Percentiles rank a stretch among this genome's conserved stretches.
phyloP scores from a whole-genome alignment of 139 green algal genomes.

The Pseudopediastrum boryanum region DNA sequence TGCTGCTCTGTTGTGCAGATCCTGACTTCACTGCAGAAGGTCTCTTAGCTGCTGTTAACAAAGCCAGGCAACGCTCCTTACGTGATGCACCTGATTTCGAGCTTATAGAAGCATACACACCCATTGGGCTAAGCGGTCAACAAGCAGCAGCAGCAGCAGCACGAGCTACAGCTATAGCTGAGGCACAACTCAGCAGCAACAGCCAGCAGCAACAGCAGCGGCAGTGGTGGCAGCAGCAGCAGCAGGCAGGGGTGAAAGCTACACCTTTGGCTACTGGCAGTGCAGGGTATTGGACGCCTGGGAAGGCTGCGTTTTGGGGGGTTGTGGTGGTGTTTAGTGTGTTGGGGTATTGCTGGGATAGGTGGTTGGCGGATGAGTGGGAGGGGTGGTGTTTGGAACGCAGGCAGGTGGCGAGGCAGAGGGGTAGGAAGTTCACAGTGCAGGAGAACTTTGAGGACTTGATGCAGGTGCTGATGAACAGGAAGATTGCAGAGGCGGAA shows the following conservation, averaged over 20 bases:
- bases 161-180: constrained; percentile 23
- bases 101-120: constrained; percentile 1
- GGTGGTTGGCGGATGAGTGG: constrained; percentile 27
- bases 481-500: too few relatives aligned
- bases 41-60: constrained; percentile 31
- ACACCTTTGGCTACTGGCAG: constrained; percentile 3
- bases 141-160: constrained; percentile 7
- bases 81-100: constrained; percentile 16
- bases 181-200: too few relatives aligned
- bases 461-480: constrained; percentile 1
- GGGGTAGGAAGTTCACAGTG: constrained; percentile 12
- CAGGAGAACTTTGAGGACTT: constrained; percentile 32
- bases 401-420: constrained; percentile 1
- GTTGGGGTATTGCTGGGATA: constrained; percentile 15
- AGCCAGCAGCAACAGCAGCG: constrained; percentile 10
- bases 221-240: constrained; percentile 27
- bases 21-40: constrained; percentile 31
- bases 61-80: not conserved
- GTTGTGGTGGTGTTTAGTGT: constrained; percentile 16
- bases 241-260: constrained; percentile 6
- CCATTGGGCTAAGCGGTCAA: constrained; percentile 7
- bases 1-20: not conserved
- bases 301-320: not conserved
- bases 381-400: constrained; percentile 22
- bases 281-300: constrained; percentile 7